Conservation (phyloP, 345 rosid species). For the Gossypium raimondii region DNA sequence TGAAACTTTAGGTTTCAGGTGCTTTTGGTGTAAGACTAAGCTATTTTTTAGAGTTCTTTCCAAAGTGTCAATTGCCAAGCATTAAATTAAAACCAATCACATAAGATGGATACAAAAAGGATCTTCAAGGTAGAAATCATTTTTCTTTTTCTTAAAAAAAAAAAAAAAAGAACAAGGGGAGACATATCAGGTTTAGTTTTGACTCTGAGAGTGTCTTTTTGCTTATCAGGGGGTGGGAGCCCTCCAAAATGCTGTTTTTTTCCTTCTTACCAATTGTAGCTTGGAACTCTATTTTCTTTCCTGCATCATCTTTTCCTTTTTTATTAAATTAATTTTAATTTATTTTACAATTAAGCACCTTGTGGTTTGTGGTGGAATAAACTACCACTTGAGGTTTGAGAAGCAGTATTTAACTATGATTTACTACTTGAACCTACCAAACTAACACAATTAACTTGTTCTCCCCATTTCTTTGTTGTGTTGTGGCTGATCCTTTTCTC, state of each 20-base stretch:
- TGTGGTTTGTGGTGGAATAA: background rate
- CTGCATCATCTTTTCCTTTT: background rate
- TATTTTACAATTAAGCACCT: background rate
- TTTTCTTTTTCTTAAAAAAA: background rate
- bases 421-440: background rate
- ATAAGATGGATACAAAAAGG: background rate
- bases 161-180: background rate
- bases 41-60: background rate
- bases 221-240: background rate
- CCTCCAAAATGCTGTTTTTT: background rate
- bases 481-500: background rate
- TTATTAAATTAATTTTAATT: background rate
- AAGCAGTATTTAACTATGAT: background rate
- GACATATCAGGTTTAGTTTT: background rate
- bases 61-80: background rate
- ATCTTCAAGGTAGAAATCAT: background rate
- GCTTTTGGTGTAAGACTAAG: background rate
- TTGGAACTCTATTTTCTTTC: background rate
- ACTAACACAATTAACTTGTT: background rate
- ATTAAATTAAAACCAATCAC: background rate
- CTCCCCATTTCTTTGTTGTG: background rate
- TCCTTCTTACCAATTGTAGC: background rate
- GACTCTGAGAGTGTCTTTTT: background rate
- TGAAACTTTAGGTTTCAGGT: background rate
- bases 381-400: constrained; percentile 2